Percentiles rank a stretch among this genome's conserved stretches.
phyloP scores from a whole-genome alignment of 2,329 filamentous ascomycete species.

The Venturia carpophila region DNA sequence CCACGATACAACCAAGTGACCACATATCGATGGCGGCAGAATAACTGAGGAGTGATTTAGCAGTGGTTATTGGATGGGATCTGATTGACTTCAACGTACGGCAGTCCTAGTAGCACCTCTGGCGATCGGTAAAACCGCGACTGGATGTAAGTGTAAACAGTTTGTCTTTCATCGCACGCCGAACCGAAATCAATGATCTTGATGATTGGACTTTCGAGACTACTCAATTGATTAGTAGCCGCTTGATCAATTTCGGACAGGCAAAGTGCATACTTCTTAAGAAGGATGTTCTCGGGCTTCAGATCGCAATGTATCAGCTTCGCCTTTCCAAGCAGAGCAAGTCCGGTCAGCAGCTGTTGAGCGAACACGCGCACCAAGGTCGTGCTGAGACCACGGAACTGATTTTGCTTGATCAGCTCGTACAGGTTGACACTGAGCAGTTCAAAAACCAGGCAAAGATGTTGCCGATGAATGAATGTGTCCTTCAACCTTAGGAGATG shows the following conservation, averaged over 20 bases:
- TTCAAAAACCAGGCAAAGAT: conserved; percentile 94
- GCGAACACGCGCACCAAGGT: conserved; percentile 96
- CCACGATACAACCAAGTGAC: conserved; percentile 96
- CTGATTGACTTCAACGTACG: conserved; percentile 37
- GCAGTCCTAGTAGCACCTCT: conserved; percentile 87
- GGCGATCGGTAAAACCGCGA: conserved; percentile 96
- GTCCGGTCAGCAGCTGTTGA: conserved; percentile 86
- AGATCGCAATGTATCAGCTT: conserved; percentile 95
- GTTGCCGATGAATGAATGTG: conserved; percentile 95
- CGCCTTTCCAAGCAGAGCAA: conserved; percentile 90
- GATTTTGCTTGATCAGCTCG: conserved; percentile 98
- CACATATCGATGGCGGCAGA: conserved; percentile 99
- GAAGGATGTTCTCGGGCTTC: conserved; percentile 93
- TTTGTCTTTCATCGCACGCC: conserved; percentile 95
- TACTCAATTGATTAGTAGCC: conserved; percentile 26
- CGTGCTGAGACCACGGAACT: conserved; percentile 94
- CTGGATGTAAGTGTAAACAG: conserved; percentile 98
- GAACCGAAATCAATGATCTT: conserved; percentile 99
- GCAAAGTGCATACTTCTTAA: conserved; percentile 65
- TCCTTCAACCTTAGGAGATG: conserved; percentile 91
- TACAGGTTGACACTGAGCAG: conserved; percentile 95
- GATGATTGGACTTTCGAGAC: conserved; percentile 94
- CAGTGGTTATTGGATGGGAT: background rate
- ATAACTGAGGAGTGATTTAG: conserved; percentile 46
- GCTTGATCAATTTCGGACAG: background rate